phyloP scores from a whole-genome alignment of 805 yeast species.

The Zygotorulaspora chibaensis region DNA sequence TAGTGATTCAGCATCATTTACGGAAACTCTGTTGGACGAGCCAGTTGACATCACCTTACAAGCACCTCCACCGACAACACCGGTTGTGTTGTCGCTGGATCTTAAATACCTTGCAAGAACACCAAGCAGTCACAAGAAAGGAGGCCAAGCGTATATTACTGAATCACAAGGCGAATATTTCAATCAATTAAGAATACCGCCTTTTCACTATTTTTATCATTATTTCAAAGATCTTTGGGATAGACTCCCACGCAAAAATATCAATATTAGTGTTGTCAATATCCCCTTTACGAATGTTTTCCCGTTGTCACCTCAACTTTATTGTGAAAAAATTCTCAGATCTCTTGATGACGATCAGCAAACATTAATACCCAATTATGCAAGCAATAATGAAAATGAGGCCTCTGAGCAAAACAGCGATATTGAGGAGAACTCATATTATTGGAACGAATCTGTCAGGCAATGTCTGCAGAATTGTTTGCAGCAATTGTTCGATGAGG shows the following conservation, averaged over 20 bases:
- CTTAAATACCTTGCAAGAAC: slow-evolving; percentile 23
- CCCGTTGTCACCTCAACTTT: slow-evolving; percentile 27
- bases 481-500: background rate
- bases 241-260: slow-evolving; percentile 27
- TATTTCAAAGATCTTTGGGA: slow-evolving; percentile 30
- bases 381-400: background rate
- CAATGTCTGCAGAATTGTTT: slow-evolving; percentile 15
- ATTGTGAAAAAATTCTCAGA: slow-evolving; percentile 22
- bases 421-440: slow-evolving; percentile 10
- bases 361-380: slow-evolving; percentile 24
- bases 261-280: slow-evolving; percentile 31
- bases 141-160: slow-evolving; percentile 25
- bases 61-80: slow-evolving; percentile 35
- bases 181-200: slow-evolving; percentile 22
- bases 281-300: slow-evolving; percentile 35
- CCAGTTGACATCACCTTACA: slow-evolving; percentile 18
- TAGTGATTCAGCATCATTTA: slow-evolving; percentile 17
- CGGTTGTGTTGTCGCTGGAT: slow-evolving; percentile 26
- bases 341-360: slow-evolving; percentile 25
- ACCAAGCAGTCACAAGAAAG: slow-evolving; percentile 7
- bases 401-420: background rate
- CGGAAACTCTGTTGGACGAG: slow-evolving; percentile 28
- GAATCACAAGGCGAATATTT: slow-evolving; percentile 26
- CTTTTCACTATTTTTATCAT: slow-evolving; percentile 32
- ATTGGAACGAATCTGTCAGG: slow-evolving; percentile 28